Percentiles rank a stretch among this genome's conserved stretches.
Conservation (phyloP, 176 grass and related monocot genomes). For the Metroxylon sagu region DNA sequence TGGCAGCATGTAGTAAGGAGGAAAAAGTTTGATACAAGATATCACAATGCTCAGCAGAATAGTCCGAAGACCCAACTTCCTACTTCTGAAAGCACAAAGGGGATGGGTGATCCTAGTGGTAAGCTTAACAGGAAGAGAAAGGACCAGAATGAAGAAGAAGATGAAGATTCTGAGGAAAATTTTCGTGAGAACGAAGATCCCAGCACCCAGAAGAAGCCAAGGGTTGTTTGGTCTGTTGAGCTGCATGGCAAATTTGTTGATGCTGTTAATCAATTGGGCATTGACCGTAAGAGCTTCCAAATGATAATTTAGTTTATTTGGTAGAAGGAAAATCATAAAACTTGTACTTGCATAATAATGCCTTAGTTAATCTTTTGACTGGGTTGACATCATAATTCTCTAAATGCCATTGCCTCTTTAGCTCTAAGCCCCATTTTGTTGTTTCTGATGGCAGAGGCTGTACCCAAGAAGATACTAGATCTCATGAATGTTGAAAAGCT, state of each 20-base stretch:
- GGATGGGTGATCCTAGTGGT: not conserved
- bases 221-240: slow-evolving; percentile 37
- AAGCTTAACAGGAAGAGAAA: slow-evolving; percentile 29
- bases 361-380: too few species aligned
- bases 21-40: not conserved
- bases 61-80: slow-evolving; percentile 17
- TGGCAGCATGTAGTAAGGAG: slow-evolving; percentile 47
- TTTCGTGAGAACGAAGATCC: not conserved
- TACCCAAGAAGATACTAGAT: slow-evolving; percentile 56
- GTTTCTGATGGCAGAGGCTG: slow-evolving; percentile 34
- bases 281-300: slow-evolving; percentile 39
- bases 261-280: slow-evolving; percentile 31
- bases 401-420: too few species aligned
- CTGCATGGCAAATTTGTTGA: slow-evolving; percentile 52
- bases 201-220: slow-evolving; percentile 23
- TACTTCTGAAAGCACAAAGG: slow-evolving; percentile 14
- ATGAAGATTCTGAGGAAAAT: slow-evolving; percentile 10
- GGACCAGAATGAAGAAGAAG: slow-evolving; percentile 18
- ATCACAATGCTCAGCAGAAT: slow-evolving; percentile 7
- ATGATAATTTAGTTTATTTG: not conserved
- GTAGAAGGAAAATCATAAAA: too few species aligned
- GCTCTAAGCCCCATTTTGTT: not conserved
- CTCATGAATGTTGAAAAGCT: slow-evolving; percentile 50
- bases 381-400: too few species aligned
- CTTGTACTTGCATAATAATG: too few species aligned